Evolutionary conservation across 2,329 filamentous ascomycete genomes (phyloP), one percentile per base, ranked within the genome.

Genomic region (Phoma sp.): DNA sequence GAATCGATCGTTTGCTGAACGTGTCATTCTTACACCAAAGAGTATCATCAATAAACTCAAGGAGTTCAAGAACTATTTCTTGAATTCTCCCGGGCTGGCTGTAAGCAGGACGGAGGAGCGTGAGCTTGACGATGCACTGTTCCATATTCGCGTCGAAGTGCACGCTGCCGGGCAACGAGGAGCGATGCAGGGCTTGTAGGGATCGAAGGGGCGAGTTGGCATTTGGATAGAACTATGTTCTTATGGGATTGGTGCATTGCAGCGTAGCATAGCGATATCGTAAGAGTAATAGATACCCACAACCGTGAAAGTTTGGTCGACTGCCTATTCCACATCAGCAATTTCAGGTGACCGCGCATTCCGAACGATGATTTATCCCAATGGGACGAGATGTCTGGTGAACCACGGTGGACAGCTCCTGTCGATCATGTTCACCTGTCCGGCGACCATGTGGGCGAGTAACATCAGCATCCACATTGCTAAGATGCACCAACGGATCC

Each of bases 111-210:
- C 84, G 10, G 86, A 91, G 56, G 84, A 92, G 47, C 82, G 87
- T 54, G 82, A 88, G 69, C 81, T 95, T 61, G 91, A 95, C 67
- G 88, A 93, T 68, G 77, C 91, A 64, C 81, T 95, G 69, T 91
- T 93, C 78, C 89, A 93, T 71, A 85, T 93, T 60, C 88, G 90
- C 72, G 82, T 84, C 59, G 86, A 89, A 71, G 81, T 93, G 45
- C 90, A 89, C 71, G 85, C 87, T 50, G 91, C 90, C 14, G 87
- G 87, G 65, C 79, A 79, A 65, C 81, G 89, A 20, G 64, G 61
- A 6, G 61, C 62, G 32, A 1, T 18, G 15, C 34, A 29, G 38
- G 34, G 7, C 6, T 15, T 18, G 14, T 45, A 40, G n/a, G 15
- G 20, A 5, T 5, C 1, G 5, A 32, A 10, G 9, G 23, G 15